Conservation (phyloP, 768 basidiomycete genomes). For the Saitozyma sp. region DNA sequence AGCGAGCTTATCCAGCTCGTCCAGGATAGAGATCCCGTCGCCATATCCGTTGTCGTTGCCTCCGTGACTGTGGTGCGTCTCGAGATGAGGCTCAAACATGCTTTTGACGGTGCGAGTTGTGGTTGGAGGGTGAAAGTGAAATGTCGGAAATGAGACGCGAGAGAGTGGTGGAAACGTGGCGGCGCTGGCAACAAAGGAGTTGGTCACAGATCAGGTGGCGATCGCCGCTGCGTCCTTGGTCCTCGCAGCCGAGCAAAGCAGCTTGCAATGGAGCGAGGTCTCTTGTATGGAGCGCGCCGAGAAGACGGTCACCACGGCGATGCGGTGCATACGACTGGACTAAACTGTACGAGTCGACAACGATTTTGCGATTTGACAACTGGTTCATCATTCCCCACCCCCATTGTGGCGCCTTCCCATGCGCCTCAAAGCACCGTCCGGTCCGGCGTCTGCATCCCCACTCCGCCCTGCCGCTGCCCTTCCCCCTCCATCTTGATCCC, state of each 20-base stretch:
- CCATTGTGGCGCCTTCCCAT: too few species aligned
- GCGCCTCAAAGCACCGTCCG: too few species aligned
- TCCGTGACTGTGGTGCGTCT: slow-evolving; percentile 23
- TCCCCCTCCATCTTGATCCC: slow-evolving; percentile 36
- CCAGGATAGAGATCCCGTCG: slow-evolving; percentile 35
- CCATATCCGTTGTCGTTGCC: slow-evolving; percentile 7
- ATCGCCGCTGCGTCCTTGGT: too few species aligned
- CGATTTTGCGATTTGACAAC: too few species aligned
- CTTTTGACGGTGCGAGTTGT: slow-evolving; percentile 7
- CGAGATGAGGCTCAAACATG: slow-evolving; percentile 49
- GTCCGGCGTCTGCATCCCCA: background rate
- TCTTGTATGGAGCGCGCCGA: too few species aligned
- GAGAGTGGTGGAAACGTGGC: background rate
- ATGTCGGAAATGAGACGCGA: background rate
- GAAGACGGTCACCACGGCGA: too few species aligned
- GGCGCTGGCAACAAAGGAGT: background rate
- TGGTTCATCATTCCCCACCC: too few species aligned
- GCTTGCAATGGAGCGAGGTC: too few species aligned
- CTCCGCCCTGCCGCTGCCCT: background rate
- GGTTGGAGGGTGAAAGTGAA: background rate
- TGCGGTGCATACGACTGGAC: too few species aligned
- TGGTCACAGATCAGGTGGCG: too few species aligned
- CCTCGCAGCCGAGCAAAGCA: too few species aligned
- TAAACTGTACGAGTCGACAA: too few species aligned
- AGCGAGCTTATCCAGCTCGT: slow-evolving; percentile 50